Base-by-base conservation (phyloP, 805 yeast species). In the Myxozyma neglecta region DNA sequence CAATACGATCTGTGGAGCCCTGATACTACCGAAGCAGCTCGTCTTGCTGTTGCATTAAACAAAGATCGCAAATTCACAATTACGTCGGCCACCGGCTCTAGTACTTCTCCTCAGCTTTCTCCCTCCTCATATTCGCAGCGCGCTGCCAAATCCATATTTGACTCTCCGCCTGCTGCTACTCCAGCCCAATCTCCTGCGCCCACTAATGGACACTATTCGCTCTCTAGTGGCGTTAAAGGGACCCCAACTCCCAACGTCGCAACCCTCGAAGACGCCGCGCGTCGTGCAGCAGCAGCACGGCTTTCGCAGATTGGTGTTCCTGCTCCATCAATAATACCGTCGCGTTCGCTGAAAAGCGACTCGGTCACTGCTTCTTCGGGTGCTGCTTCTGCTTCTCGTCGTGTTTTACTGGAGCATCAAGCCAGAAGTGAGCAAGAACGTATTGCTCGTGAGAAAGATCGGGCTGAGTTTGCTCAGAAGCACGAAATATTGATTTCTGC, bases 11-110 rank as follows among this genome's bases (percentile, higher is more conserved):
- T 66, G 63, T 70, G 75, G 74, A 65, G 59, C 68, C 75, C 73
- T 35, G 82, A 81, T 53, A 87, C 88, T 11, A 80, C 83, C 29
- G 78, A 79, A 48, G 63, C 57, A 10, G 86, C 86, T 35, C 88
- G 86, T 36, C 74, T 82, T 32, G 87, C 87, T 14, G 83, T 87
- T 0, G 79, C 81, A 56, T 73, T 73, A 45, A 74, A 74, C 52
- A 69, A 70, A 57, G 70, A 70, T 65, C 77, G 77, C 60, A 81
- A 81, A 76, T 49, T 83, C 82, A 61, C 77, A 79, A 29, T 59
- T 46, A 59, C 65, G 49, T 51, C 69, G 40, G 58, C 55, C 60
- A 57, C 60, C 36, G 56, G 48, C 61, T 13, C 55, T 36, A 49
- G 51, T 16, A 20, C 37, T 24, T 42, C 43, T 45, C 32, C 16